A percentile compares a stretch with the other conserved stretches of the same genome.
Conservation (phyloP, 2,329 filamentous ascomycete genomes). For the Esteya vermicola region DNA sequence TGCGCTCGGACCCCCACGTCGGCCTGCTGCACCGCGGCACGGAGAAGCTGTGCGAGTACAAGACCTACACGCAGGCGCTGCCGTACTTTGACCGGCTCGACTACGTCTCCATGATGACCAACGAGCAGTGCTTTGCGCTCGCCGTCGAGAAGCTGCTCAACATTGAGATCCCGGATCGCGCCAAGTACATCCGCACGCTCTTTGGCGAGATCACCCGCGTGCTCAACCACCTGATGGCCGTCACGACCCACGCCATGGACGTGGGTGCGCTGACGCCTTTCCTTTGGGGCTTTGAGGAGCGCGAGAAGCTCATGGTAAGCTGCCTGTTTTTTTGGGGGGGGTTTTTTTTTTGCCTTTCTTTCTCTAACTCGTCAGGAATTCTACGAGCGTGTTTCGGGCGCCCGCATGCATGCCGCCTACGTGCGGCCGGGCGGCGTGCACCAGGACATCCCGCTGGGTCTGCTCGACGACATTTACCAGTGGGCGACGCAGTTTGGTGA, state of each 20-base stretch:
- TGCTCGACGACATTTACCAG: slow-evolving; percentile 98
- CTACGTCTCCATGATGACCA: slow-evolving; percentile 99
- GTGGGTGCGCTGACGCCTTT: slow-evolving; percentile 96
- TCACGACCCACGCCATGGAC: slow-evolving; percentile 96
- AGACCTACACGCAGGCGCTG: slow-evolving; percentile 94
- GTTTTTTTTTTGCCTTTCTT: not conserved
- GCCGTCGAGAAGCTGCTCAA: slow-evolving; percentile 97
- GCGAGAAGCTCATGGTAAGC: slow-evolving; percentile 97
- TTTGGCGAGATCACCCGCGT: slow-evolving; percentile 92
- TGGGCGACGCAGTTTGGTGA: slow-evolving; percentile 99
- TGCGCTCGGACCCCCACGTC: slow-evolving; percentile 92
- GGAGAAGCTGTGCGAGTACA: slow-evolving; percentile 99
- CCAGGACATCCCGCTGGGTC: slow-evolving; percentile 83
- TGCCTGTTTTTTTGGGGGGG: not conserved
- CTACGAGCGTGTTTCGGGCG: slow-evolving; percentile 97
- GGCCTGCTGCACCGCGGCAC: slow-evolving; percentile 92
- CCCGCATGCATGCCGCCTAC: slow-evolving; percentile 93
- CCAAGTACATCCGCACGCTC: slow-evolving; percentile 92
- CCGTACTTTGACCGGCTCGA: slow-evolving; percentile 98
- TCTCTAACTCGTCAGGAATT: slow-evolving; percentile 59
- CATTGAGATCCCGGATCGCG: slow-evolving; percentile 84
- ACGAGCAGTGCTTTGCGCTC: slow-evolving; percentile 93
- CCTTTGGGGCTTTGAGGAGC: slow-evolving; percentile 98
- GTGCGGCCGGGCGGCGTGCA: slow-evolving; percentile 92
- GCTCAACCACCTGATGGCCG: slow-evolving; percentile 95